These are phyloP conservation scores for Pyracantha coccinea DNA, from an alignment of 331 rosid genomes.

Conservation along the genomic window DNA sequence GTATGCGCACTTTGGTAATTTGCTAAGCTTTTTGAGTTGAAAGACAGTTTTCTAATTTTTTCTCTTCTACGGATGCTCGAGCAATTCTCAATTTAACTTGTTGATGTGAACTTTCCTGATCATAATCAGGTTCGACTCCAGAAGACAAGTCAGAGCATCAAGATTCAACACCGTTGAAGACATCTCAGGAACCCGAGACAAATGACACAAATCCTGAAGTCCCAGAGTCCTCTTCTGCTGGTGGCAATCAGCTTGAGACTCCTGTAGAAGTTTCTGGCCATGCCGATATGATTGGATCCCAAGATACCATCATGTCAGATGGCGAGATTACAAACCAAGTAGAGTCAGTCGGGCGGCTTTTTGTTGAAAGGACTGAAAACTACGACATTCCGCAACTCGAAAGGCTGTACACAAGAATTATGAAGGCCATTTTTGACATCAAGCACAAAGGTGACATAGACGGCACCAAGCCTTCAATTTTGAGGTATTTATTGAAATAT, in stretches of 20 bases:
- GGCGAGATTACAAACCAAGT: constrained; percentile 44
- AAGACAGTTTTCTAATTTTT: neutral
- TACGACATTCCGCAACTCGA: constrained; percentile 80
- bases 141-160: constrained; percentile 45
- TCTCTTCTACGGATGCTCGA: neutral
- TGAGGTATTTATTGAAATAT: constrained; percentile 48
- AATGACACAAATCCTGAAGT: constrained; percentile 28
- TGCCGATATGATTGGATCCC: constrained; percentile 26
- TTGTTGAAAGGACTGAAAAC: constrained; percentile 49
- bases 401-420: constrained; percentile 74
- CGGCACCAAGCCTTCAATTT: constrained; percentile 49
- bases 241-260: constrained; percentile 30
- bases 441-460: constrained; percentile 34
- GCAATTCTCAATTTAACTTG: neutral
- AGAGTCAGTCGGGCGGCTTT: constrained; percentile 43
- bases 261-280: constrained; percentile 28
- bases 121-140: constrained; percentile 19
- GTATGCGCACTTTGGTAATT: neutral
- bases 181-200: constrained; percentile 42
- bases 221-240: constrained; percentile 26
- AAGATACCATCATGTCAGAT: constrained; percentile 39
- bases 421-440: constrained; percentile 80
- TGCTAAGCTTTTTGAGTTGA: neutral
- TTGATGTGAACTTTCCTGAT: neutral
- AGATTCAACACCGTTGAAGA: constrained; percentile 27